A percentile compares a stretch with the other conserved stretches of the same genome.
Conservation (phyloP, 148 eudicot species). For the Rhododendron griersonianum region DNA sequence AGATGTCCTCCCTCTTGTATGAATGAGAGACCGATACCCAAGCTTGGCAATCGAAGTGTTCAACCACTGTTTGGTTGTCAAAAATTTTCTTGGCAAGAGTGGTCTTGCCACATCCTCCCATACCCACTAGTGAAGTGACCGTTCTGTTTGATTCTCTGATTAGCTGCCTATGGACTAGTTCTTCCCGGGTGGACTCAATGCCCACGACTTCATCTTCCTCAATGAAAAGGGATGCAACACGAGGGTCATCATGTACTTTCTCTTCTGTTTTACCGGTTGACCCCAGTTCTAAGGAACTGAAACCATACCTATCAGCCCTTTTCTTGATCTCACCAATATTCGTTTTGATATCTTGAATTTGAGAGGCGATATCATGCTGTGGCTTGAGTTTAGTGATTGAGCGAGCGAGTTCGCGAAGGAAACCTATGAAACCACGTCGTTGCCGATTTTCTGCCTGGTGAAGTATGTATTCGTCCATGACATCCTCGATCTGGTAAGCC, state of each 20-base stretch:
- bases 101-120: constrained; percentile 10
- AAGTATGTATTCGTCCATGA: not conserved
- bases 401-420: not conserved
- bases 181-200: not conserved
- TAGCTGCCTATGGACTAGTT: not conserved
- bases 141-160: not conserved
- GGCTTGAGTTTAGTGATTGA: not conserved
- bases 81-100: not conserved
- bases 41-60: no score
- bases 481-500: not conserved
- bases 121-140: not conserved
- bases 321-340: not conserved
- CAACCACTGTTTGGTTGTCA: not conserved
- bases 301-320: not conserved
- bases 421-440: not conserved
- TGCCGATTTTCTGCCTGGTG: not conserved
- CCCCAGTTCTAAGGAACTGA: not conserved
- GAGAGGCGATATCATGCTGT: not conserved
- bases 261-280: not conserved
- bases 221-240: not conserved
- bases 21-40: no score
- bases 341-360: not conserved
- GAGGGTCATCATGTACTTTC: not conserved
- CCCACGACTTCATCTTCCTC: constrained; percentile 6
- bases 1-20: no score